Conservation (phyloP, 495 filamentous ascomycete species). For the Recurvomyces mirabilis region DNA sequence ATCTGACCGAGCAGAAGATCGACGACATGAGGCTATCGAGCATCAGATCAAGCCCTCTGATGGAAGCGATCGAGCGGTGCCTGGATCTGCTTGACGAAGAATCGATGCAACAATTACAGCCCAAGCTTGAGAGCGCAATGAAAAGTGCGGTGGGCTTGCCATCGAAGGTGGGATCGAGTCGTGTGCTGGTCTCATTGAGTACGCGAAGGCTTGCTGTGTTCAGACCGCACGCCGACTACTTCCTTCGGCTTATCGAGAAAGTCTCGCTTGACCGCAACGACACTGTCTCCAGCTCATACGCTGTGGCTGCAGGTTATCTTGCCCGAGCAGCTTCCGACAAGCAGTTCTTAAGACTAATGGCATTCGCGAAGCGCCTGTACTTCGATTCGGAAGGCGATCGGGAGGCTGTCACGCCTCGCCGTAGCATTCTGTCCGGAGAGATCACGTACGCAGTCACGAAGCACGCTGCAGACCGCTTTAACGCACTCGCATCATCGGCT, state of each 20-base stretch:
- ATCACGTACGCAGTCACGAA: conserved; percentile 70
- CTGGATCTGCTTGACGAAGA: conserved; percentile 70
- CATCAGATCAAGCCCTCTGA: conserved; percentile 77
- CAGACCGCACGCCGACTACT: conserved; percentile 61
- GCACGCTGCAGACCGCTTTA: conserved; percentile 75
- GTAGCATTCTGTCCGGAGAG: conserved; percentile 64
- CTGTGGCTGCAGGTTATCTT: conserved; percentile 74
- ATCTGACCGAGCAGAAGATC: conserved; percentile 68
- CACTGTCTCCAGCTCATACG: conserved; percentile 77
- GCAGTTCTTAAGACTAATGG: conserved; percentile 53
- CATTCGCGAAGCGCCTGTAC: conserved; percentile 60
- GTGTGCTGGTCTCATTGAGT: conserved; percentile 76
- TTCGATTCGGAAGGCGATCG: conserved; percentile 66
- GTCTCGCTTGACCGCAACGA: conserved; percentile 82
- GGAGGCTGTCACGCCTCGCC: conserved; percentile 7
- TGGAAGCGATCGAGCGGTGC: conserved; percentile 84
- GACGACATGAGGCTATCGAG: conserved; percentile 71
- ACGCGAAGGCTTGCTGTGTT: conserved; percentile 65
- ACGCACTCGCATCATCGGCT: conserved; percentile 56
- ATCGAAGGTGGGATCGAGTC: conserved; percentile 80
- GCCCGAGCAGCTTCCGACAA: conserved; percentile 61
- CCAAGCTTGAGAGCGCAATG: conserved; percentile 61
- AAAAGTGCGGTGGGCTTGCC: conserved; percentile 81
- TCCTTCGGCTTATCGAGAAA: conserved; percentile 66
- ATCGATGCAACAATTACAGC: conserved; percentile 62